These are phyloP conservation scores for Phaeosphaeriaceae sp. DNA, from an alignment of 2,329 filamentous ascomycete species.

Conservation along the genomic window DNA sequence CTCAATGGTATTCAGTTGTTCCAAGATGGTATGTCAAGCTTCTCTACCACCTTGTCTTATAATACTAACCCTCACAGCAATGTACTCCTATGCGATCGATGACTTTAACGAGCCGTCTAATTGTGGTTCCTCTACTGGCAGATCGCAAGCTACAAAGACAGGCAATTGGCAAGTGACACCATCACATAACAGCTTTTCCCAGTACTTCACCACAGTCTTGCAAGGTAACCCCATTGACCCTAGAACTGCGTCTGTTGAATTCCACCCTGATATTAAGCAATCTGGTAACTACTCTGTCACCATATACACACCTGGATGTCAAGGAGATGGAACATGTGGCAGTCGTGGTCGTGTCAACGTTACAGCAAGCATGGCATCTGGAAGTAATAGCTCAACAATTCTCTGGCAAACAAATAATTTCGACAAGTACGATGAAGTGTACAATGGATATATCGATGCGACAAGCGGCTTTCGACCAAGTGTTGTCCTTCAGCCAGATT, in stretches of 20 bases:
- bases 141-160: constrained; percentile 64
- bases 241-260: constrained; percentile 72
- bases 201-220: constrained; percentile 77
- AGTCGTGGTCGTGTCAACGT: constrained; percentile 83
- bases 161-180: constrained; percentile 77
- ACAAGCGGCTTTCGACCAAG: constrained; percentile 78
- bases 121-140: constrained; percentile 66
- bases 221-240: constrained; percentile 61
- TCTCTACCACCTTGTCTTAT: neutral
- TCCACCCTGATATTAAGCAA: constrained; percentile 82
- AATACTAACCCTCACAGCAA: constrained; percentile 56
- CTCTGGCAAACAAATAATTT: constrained; percentile 92
- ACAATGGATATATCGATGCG: constrained; percentile 82
- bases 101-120: constrained; percentile 90
- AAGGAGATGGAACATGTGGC: constrained; percentile 76
- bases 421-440: constrained; percentile 96
- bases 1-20: constrained; percentile 86
- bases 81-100: constrained; percentile 83
- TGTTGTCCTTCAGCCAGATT: constrained; percentile 75
- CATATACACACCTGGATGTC: constrained; percentile 90
- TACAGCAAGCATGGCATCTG: constrained; percentile 70
- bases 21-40: constrained; percentile 63
- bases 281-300: constrained; percentile 91
- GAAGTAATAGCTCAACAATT: constrained; percentile 57
- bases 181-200: constrained; percentile 71